Evolutionary conservation across 306 rosid species (phyloP), one percentile per base, ranked within the genome.

Genomic region (Myrica gale): DNA sequence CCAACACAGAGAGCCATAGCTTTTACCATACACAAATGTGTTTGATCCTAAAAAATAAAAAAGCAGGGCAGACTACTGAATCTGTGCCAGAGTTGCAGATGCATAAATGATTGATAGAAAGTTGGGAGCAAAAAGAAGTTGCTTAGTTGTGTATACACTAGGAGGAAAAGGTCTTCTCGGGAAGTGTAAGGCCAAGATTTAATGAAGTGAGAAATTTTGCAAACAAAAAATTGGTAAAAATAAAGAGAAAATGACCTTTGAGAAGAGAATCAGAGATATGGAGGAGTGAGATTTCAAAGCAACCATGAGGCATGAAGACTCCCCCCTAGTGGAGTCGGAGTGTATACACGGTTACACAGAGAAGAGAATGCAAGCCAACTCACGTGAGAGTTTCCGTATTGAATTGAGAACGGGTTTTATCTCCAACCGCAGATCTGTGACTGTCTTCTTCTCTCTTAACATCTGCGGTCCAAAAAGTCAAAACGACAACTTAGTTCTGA

Each of bases 401-500:
- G 4, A 3, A 47, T 47, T 9, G 37, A 32, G 37, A 32, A 32
- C 37, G 37, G 37, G 37, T 32, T 32, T 32, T 32, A 32, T 32
- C 37, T 32, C 37, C 37, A 32, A 32, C 37, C 37, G 37, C 37
- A 32, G 37, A 32, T 32, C 37, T 32, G 37, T n/a, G n/a, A n/a
- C n/a, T n/a, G n/a, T n/a, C n/a, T n/a, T 32, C 37, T 32, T 26
- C 32, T 26, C 32, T 26, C 32, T 26, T 26, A 26, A 26, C 32
- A 26, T 0, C 32, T 0, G 32, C 1, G 32, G 1, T 1, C 32
- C 32, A 26, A 26, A 26, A 26, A 45, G n/a, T 42, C 55, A 54
- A 73, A 81, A 84, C 32, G 90, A 86, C 92, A 84, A 82, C 70
- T 5, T n/a, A 16, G 48, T 75, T 55, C 88, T 81, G 85, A 88